Evolutionary conservation across 805 yeast genomes (phyloP).

Genomic region (Nadsonia fulvescens): DNA sequence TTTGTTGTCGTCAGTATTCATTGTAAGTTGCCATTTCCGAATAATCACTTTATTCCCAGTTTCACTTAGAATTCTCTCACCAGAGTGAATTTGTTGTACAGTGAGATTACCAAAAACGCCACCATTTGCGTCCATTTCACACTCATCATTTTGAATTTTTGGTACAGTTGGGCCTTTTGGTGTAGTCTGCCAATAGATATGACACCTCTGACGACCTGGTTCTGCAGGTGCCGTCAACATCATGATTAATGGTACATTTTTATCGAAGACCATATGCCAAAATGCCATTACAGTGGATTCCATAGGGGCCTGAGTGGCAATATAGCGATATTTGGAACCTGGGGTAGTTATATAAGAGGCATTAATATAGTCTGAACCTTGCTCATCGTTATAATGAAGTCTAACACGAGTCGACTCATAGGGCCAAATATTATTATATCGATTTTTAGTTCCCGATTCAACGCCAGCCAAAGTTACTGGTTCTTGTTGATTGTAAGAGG

Average conservation of each 20-base stretch:
- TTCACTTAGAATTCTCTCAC: slow-evolving; percentile 9
- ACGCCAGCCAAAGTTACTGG: too few relatives aligned
- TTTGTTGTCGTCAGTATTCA: slow-evolving; percentile 2
- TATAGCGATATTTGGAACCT: slow-evolving; percentile 29
- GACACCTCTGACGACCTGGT: slow-evolving; percentile 69
- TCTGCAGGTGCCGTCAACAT: slow-evolving; percentile 68
- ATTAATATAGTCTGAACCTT: slow-evolving; percentile 48
- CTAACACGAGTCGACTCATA: slow-evolving; percentile 70
- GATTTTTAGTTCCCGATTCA: slow-evolving; percentile 62
- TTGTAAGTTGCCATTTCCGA: too few relatives aligned
- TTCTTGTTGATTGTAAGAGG: too few relatives aligned
- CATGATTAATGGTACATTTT: slow-evolving; percentile 46
- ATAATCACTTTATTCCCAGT: slow-evolving; percentile 13
- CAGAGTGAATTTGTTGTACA: slow-evolving; percentile 13
- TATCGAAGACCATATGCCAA: slow-evolving; percentile 59
- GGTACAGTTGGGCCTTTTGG: too few relatives aligned
- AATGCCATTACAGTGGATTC: slow-evolving; percentile 67
- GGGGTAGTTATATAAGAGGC: slow-evolving; percentile 48
- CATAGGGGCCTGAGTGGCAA: slow-evolving; percentile 91
- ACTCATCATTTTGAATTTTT: too few relatives aligned
- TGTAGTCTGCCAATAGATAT: slow-evolving; percentile 76
- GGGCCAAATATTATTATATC: slow-evolving; percentile 80
- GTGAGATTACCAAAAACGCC: slow-evolving; percentile 11
- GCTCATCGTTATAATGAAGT: slow-evolving; percentile 5
- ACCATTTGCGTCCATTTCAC: slow-evolving; percentile 36